Percentiles rank a stretch among this genome's conserved stretches.
Conservation (phyloP, 2,329 filamentous ascomycete species). For the Whalleya microplaca region DNA sequence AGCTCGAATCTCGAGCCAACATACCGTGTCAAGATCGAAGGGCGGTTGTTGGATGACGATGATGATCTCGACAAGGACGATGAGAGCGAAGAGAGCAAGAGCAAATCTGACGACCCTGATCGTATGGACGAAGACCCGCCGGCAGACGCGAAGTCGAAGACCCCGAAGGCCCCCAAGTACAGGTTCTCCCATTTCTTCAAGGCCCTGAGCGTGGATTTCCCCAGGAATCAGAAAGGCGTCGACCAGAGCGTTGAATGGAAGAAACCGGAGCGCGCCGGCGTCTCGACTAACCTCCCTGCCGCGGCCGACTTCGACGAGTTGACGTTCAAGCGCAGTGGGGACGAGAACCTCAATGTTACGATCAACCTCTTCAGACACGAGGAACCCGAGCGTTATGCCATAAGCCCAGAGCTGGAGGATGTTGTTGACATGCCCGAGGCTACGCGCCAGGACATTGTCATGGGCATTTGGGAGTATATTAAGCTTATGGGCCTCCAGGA, state of each 20-base stretch:
- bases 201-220: constrained; percentile 74
- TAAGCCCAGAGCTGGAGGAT: constrained; percentile 79
- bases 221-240: constrained; percentile 60
- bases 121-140: constrained; percentile 64
- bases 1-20: constrained; percentile 75
- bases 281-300: constrained; percentile 59
- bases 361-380: constrained; percentile 87
- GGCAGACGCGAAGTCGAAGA: constrained; percentile 37
- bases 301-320: constrained; percentile 86
- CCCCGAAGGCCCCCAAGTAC: constrained; percentile 48
- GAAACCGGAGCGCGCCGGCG: constrained; percentile 67
- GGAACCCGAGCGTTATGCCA: constrained; percentile 78
- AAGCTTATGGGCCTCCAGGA: constrained; percentile 84
- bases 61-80: constrained; percentile 53
- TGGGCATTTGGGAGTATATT: constrained; percentile 96
- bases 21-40: constrained; percentile 92
- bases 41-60: constrained; percentile 75
- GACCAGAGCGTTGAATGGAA: constrained; percentile 80
- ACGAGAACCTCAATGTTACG: constrained; percentile 89
- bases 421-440: constrained; percentile 86
- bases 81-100: constrained; percentile 50
- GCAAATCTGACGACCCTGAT: constrained; percentile 51
- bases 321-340: constrained; percentile 87
- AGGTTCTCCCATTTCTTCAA: constrained; percentile 82
- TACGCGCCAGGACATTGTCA: constrained; percentile 83